A percentile compares a stretch with the other conserved stretches of the same genome.
Conservation (phyloP, 2,329 filamentous ascomycete genomes). For the Sclerotiophoma versabilis region DNA sequence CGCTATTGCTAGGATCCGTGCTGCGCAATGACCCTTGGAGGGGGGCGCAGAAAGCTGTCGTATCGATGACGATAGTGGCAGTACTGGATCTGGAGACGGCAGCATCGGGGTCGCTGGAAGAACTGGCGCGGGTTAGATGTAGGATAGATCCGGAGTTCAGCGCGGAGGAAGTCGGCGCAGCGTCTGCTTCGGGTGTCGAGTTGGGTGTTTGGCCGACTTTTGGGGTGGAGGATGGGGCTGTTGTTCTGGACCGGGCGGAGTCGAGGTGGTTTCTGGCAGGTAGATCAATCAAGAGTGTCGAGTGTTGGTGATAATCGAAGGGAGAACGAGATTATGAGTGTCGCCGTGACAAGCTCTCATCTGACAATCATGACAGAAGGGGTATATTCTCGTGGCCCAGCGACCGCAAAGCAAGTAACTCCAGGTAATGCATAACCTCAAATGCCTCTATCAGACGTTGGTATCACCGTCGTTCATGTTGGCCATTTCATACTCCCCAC, state of each 20-base stretch:
- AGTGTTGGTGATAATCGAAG: conserved; percentile 36
- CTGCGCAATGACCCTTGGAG: not conserved
- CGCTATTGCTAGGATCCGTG: not conserved
- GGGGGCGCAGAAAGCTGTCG: conserved; percentile 8
- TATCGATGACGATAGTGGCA: conserved; percentile 24
- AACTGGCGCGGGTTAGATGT: conserved; percentile 28
- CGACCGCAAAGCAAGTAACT: conserved; percentile 26
- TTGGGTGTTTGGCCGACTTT: conserved; percentile 35
- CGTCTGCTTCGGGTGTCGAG: conserved; percentile 4
- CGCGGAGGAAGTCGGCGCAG: conserved; percentile 22
- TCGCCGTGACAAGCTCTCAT: not conserved
- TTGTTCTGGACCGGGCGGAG: conserved; percentile 37
- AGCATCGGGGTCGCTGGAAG: conserved; percentile 20
- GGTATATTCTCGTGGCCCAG: conserved; percentile 21
- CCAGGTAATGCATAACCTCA: conserved; percentile 38
- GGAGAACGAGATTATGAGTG: not conserved
- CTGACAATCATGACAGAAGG: conserved; percentile 1
- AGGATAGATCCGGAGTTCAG: conserved; percentile 20
- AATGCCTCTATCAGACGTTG: conserved; percentile 36
- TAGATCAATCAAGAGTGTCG: conserved; percentile 44
- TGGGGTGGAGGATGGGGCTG: conserved; percentile 37
- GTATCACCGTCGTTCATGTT: conserved; percentile 50
- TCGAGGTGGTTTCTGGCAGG: conserved; percentile 43
- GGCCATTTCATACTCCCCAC: conserved; percentile 58
- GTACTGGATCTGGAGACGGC: conserved; percentile 20